These are phyloP conservation scores for Linanthus parryae DNA, from an alignment of 148 eudicot species.

Conservation along the genomic window DNA sequence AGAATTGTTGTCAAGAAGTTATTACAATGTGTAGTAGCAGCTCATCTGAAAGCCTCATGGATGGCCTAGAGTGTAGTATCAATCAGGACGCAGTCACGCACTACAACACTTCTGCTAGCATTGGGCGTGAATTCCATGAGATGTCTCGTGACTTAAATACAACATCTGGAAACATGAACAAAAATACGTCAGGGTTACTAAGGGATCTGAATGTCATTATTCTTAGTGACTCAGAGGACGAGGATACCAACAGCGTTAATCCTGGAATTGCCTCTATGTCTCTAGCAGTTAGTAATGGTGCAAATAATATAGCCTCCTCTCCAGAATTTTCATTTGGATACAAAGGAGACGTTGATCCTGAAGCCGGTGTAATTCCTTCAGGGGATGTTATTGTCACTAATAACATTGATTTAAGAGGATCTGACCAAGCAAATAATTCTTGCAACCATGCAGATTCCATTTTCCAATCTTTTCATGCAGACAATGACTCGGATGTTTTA, in stretches of 20 bases:
- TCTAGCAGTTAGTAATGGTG: constrained; percentile 11
- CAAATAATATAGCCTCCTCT: constrained; percentile 17
- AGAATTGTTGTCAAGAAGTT: constrained; percentile 30
- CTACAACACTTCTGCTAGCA: constrained; percentile 22
- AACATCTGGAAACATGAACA: constrained; percentile 13
- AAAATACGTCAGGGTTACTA: constrained; percentile 21
- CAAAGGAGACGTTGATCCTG: constrained; percentile 42
- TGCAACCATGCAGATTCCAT: constrained; percentile 37
- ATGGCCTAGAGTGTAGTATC: constrained; percentile 51
- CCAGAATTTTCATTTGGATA: constrained; percentile 32
- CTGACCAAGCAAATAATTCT: constrained; percentile 56
- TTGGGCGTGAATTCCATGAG: constrained; percentile 45
- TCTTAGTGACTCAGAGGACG: constrained; percentile 93
- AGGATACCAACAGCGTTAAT: constrained; percentile 38
- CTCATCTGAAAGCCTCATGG: constrained; percentile 51
- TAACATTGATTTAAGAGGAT: constrained; percentile 48
- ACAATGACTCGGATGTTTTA: no score
- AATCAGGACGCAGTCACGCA: constrained; percentile 43
- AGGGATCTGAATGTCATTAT: constrained; percentile 52
- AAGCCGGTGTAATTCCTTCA: constrained; percentile 37
- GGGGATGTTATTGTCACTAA: constrained; percentile 37
- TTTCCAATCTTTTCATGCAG: constrained; percentile 57
- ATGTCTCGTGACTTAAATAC: constrained; percentile 20
- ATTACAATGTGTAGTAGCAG: constrained; percentile 81
- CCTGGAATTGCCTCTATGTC: constrained; percentile 31